These are phyloP conservation scores for Pestalotiopsis sp. DNA, from an alignment of 2,329 filamentous ascomycete genomes.

Conservation along the genomic window DNA sequence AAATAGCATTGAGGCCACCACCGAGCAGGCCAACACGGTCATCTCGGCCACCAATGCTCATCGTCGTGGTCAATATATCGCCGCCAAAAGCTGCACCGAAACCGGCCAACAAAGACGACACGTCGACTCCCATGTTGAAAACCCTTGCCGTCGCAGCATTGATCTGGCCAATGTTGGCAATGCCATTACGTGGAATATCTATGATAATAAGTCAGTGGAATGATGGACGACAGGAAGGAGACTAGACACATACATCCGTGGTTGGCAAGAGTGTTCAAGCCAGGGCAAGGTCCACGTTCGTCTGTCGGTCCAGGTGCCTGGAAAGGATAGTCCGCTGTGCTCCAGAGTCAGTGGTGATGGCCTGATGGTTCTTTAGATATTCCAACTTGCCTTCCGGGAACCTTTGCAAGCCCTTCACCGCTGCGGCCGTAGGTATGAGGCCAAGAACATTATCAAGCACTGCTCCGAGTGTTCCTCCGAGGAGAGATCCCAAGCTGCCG, in stretches of 20 bases:
- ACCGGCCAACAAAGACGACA: slow-evolving; percentile 13
- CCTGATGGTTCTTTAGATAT: background rate
- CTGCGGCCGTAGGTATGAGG: slow-evolving; percentile 7
- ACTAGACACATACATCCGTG: slow-evolving; percentile 22
- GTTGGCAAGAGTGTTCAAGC: slow-evolving; percentile 33
- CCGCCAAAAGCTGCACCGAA: slow-evolving; percentile 17
- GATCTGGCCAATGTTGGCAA: slow-evolving; percentile 18
- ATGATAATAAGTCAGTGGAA: background rate
- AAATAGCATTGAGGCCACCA: slow-evolving; percentile 17
- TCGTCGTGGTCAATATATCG: slow-evolving; percentile 17
- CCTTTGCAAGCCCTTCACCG: slow-evolving; percentile 8
- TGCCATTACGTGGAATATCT: slow-evolving; percentile 15
- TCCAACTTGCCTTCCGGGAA: slow-evolving; percentile 3
- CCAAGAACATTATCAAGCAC: slow-evolving; percentile 12
- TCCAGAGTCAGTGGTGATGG: background rate
- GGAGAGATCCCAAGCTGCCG: slow-evolving; percentile 1
- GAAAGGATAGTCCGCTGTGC: slow-evolving; percentile 7
- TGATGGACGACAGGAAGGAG: background rate
- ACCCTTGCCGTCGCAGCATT: slow-evolving; percentile 17
- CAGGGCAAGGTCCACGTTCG: slow-evolving; percentile 30
- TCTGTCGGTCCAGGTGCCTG: slow-evolving; percentile 18
- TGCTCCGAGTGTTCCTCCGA: slow-evolving; percentile 10
- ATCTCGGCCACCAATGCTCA: slow-evolving; percentile 20
- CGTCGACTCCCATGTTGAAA: slow-evolving; percentile 19
- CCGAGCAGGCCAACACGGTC: slow-evolving; percentile 17